phyloP scores from a whole-genome alignment of 192 early-diverging fungal species.

The Blastocladiella britannica region DNA sequence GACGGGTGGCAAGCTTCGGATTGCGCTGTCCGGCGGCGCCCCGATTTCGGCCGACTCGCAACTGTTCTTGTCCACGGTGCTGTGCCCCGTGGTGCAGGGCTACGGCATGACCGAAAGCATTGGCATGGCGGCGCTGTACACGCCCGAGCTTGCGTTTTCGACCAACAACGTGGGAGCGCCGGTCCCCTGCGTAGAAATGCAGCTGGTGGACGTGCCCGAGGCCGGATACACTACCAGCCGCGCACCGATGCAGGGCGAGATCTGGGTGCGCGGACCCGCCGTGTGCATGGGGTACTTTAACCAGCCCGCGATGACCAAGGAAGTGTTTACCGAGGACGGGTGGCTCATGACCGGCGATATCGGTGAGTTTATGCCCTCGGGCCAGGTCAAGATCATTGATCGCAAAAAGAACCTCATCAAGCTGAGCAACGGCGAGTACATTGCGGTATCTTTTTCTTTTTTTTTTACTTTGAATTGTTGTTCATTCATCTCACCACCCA shows the following conservation, averaged over 20 bases:
- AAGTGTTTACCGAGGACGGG: constrained; percentile 38
- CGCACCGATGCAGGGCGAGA: constrained; percentile 30
- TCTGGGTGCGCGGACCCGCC: constrained; percentile 40
- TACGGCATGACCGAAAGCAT: constrained; percentile 57
- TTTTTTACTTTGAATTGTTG: constrained; percentile 1
- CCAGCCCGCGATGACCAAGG: constrained; percentile 28
- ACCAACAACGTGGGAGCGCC: constrained; percentile 20
- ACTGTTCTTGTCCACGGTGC: constrained; percentile 36
- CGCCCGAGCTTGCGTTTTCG: constrained; percentile 14
- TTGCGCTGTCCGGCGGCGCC: constrained; percentile 47
- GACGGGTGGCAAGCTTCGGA: constrained; percentile 41
- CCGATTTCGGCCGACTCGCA: constrained; percentile 50
- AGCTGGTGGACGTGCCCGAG: constrained; percentile 34
- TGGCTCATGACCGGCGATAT: constrained; percentile 61
- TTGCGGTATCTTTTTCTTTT: constrained; percentile 18
- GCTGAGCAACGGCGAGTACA: constrained; percentile 49
- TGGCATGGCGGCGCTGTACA: constrained; percentile 22
- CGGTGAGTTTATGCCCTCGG: constrained; percentile 28
- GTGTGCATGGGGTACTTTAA: constrained; percentile 47
- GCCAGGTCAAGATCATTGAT: constrained; percentile 40
- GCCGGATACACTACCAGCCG: constrained; percentile 23
- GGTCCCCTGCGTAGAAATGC: constrained; percentile 32
- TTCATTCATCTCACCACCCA: too few species aligned
- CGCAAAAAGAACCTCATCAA: constrained; percentile 63
- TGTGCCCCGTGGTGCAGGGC: constrained; percentile 40